These are phyloP conservation scores for Sporothrix phasma DNA, from an alignment of 2,329 filamentous ascomycete genomes.

Conservation along the genomic window DNA sequence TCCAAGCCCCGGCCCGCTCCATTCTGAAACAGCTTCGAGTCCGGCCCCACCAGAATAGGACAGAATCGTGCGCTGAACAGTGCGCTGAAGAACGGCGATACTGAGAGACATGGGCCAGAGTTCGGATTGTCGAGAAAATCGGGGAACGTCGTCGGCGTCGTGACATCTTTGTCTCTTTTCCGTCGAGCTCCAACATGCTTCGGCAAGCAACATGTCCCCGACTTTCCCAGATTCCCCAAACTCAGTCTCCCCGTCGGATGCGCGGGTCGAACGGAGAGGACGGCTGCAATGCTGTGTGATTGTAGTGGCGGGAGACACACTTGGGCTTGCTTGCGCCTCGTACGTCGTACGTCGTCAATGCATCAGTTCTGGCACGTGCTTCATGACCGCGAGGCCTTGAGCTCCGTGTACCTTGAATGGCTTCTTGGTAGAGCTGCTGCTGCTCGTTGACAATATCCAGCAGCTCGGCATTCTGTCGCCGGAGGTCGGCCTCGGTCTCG, in stretches of 20 bases:
- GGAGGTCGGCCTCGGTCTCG: conserved; percentile 28
- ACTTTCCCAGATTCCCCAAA: not conserved
- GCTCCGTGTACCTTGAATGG: conserved; percentile 24
- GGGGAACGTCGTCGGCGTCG: not conserved
- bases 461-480: conserved; percentile 30
- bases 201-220: not conserved
- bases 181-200: not conserved
- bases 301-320: not conserved
- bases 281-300: not conserved
- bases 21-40: conserved; percentile 9
- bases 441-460: conserved; percentile 33
- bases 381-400: conserved; percentile 19
- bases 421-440: conserved; percentile 27
- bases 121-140: not conserved
- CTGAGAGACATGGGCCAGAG: not conserved
- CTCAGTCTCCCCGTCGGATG: not conserved
- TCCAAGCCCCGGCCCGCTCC: conserved; percentile 5
- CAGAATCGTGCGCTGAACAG: not conserved
- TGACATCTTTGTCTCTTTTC: not conserved
- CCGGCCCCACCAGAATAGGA: not conserved
- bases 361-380: not conserved
- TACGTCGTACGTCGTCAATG: not conserved
- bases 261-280: not conserved
- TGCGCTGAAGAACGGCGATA: not conserved
- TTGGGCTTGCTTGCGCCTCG: not conserved